These are phyloP conservation scores for Hymenoscyphus salicellus DNA, from an alignment of 2,329 filamentous ascomycete species.

Conservation along the genomic window DNA sequence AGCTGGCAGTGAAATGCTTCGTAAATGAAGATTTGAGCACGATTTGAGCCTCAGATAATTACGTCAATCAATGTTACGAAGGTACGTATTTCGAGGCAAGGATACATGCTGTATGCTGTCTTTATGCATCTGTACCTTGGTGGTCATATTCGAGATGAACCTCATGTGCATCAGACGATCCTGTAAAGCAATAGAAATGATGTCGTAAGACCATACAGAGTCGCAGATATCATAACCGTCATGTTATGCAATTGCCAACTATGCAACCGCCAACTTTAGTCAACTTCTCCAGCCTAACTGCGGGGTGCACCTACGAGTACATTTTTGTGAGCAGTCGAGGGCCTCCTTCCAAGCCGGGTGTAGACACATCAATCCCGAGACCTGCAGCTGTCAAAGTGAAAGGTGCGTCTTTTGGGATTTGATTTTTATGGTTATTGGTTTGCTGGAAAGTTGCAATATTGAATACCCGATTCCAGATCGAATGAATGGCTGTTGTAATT, in stretches of 20 bases:
- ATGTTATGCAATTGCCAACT: background rate
- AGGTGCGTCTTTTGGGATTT: background rate
- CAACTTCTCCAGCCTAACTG: background rate
- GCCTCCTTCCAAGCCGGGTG: background rate
- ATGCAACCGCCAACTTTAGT: background rate
- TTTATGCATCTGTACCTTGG: background rate
- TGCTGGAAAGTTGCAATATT: background rate
- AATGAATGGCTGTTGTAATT: background rate
- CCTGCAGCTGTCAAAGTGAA: slow-evolving; percentile 1
- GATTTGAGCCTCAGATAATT: background rate
- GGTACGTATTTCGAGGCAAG: background rate
- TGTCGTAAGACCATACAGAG: background rate
- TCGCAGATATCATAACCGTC: background rate
- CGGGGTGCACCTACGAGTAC: background rate
- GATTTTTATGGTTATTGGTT: background rate
- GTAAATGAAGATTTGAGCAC: background rate
- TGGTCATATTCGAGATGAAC: slow-evolving; percentile 1
- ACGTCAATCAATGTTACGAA: background rate
- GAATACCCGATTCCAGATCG: background rate
- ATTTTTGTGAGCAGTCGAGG: background rate
- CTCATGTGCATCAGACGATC: background rate
- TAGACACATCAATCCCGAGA: background rate
- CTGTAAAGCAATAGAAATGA: background rate
- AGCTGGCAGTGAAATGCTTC: background rate
- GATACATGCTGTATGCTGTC: background rate